Evolutionary conservation across 768 basidiomycete species (phyloP).

Genomic region (Saitozyma sp.): DNA sequence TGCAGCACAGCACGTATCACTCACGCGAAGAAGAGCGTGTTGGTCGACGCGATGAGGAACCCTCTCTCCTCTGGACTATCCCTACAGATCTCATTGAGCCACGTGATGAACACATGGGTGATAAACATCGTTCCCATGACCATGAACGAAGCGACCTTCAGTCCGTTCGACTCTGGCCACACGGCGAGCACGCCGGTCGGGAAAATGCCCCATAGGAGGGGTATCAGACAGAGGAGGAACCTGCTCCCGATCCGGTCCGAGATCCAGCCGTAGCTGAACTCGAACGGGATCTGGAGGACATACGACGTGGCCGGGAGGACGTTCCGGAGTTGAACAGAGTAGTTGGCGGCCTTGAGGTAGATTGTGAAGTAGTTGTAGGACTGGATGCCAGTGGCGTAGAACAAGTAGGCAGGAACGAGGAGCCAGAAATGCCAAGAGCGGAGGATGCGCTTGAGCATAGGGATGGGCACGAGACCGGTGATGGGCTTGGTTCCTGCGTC

Average conservation of each 20-base stretch:
- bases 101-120: slow-evolving; percentile 12
- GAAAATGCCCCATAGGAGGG: neutral
- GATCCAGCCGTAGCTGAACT: slow-evolving; percentile 7
- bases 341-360: slow-evolving; percentile 19
- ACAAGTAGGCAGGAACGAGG: no score
- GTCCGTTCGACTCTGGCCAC: neutral
- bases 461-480: neutral
- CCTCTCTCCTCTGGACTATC: neutral
- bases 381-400: neutral
- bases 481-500: slow-evolving; percentile 8
- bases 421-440: slow-evolving; percentile 1
- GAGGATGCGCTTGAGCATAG: slow-evolving; percentile 9
- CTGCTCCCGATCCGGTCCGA: slow-evolving; percentile 8
- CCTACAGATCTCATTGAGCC: slow-evolving; percentile 12
- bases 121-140: slow-evolving; percentile 9
- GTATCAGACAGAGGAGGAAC: neutral
- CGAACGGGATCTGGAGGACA: slow-evolving; percentile 7
- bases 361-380: slow-evolving; percentile 20
- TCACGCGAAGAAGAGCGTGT: no score
- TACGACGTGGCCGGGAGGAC: slow-evolving; percentile 14
- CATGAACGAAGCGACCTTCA: slow-evolving; percentile 10
- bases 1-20: no score
- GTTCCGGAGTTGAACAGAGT: slow-evolving; percentile 22
- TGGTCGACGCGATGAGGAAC: neutral
- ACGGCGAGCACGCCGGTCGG: neutral